phyloP scores from a whole-genome alignment of 1,284 basidiomycete species.

The Schizophyllum commune region DNA sequence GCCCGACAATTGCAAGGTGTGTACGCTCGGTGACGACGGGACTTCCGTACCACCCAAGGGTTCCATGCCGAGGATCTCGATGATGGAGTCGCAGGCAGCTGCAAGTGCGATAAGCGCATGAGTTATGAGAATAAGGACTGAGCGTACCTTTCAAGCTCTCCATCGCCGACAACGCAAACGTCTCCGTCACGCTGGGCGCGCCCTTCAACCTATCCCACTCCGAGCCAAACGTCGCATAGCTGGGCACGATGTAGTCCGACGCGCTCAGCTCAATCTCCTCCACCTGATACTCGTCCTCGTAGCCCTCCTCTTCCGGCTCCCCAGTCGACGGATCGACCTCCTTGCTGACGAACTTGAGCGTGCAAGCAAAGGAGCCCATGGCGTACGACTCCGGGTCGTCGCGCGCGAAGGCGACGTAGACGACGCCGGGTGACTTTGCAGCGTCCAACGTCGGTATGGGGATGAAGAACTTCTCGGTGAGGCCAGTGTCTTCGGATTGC shows the following conservation, averaged over 20 bases:
- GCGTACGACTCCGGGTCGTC: constrained; percentile 72
- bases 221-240: constrained; percentile 82
- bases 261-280: constrained; percentile 94
- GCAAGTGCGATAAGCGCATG: constrained; percentile 11
- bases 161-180: constrained; percentile 89
- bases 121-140: constrained; percentile 5
- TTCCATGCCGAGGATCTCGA: constrained; percentile 96
- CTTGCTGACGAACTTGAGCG: constrained; percentile 96
- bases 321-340: constrained; percentile 97
- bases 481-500: constrained; percentile 65
- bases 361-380: constrained; percentile 82
- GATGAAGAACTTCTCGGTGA: constrained; percentile 95
- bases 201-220: constrained; percentile 92
- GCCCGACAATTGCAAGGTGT: constrained; percentile 92
- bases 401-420: constrained; percentile 94
- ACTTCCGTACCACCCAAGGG: constrained; percentile 84
- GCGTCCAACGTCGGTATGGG: constrained; percentile 67
- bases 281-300: constrained; percentile 97
- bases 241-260: constrained; percentile 89
- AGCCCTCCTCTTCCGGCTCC: constrained; percentile 96
- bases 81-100: constrained; percentile 90
- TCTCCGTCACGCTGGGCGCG: constrained; percentile 79
- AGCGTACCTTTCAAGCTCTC: constrained; percentile 85
- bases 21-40: constrained; percentile 79
- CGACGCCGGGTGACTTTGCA: constrained; percentile 67